Evolutionary conservation across 2,329 filamentous ascomycete species (phyloP).

Genomic region (Diaporthe helianthi): DNA sequence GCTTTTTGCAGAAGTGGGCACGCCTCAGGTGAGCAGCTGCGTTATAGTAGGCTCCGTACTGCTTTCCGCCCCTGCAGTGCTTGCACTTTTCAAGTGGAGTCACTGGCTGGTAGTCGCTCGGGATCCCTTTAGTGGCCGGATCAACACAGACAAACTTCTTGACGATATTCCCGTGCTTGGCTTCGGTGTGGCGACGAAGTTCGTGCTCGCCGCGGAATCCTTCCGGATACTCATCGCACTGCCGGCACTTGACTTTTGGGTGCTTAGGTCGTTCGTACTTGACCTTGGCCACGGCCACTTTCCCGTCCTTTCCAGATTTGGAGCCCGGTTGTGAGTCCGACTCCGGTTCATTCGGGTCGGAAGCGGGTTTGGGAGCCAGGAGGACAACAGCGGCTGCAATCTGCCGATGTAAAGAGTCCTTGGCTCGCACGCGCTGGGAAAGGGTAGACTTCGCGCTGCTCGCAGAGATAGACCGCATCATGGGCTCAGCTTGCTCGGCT

Average conservation of each 20-base stretch:
- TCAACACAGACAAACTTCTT: constrained; percentile 67
- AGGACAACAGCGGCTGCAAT: constrained; percentile 45
- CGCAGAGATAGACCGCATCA: constrained; percentile 24
- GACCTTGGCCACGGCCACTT: constrained; percentile 51
- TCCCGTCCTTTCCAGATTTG: constrained; percentile 48
- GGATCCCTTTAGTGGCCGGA: constrained; percentile 50
- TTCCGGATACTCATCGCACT: constrained; percentile 75
- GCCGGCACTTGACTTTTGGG: constrained; percentile 72
- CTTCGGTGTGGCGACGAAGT: constrained; percentile 69
- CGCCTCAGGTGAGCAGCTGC: constrained; percentile 89
- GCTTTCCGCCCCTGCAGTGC: constrained; percentile 76
- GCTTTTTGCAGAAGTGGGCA: constrained; percentile 80
- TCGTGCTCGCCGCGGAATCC: constrained; percentile 91
- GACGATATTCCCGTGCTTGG: constrained; percentile 66
- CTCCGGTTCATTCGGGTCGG: constrained; percentile 40
- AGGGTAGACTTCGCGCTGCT: constrained; percentile 48
- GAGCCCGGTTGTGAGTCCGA: constrained; percentile 33
- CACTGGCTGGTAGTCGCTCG: constrained; percentile 57
- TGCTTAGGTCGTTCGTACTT: constrained; percentile 69
- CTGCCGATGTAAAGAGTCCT: constrained; percentile 55
- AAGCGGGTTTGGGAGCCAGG: constrained; percentile 55
- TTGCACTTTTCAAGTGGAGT: constrained; percentile 82
- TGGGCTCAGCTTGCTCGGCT: not conserved
- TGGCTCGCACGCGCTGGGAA: constrained; percentile 55
- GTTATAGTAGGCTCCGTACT: constrained; percentile 93